These are phyloP conservation scores for Pseudozyma sp. DNA, from an alignment of 1,284 basidiomycete species.

Conservation along the genomic window DNA sequence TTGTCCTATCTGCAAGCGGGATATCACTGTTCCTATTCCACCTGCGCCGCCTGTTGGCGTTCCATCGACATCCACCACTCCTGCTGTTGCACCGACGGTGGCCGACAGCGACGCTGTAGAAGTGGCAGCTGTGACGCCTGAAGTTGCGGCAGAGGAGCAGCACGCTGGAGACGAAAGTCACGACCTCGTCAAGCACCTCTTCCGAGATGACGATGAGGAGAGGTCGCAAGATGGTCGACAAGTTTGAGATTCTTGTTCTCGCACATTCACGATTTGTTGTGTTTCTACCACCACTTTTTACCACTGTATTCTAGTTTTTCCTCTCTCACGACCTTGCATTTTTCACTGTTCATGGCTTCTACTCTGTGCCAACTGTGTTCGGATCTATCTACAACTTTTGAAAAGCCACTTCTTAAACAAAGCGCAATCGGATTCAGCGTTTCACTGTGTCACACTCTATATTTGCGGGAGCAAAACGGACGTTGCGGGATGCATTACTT, in stretches of 20 bases:
- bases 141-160: conserved; percentile 3
- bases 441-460: too few relatives aligned
- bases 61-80: not conserved
- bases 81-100: conserved; percentile 3
- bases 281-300: not conserved
- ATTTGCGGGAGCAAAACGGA: too few relatives aligned
- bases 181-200: conserved; percentile 30
- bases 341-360: too few relatives aligned
- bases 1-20: conserved; percentile 68
- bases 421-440: too few relatives aligned
- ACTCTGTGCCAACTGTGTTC: too few relatives aligned
- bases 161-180: conserved; percentile 14
- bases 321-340: too few relatives aligned
- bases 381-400: too few relatives aligned
- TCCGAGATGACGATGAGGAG: conserved; percentile 11
- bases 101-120: not conserved
- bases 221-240: conserved; percentile 22
- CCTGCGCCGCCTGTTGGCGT: conserved; percentile 39
- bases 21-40: conserved; percentile 59
- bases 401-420: too few relatives aligned
- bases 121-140: conserved; percentile 1
- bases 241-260: conserved; percentile 1
- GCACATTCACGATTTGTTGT: not conserved
- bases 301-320: too few relatives aligned
- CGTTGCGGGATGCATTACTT: too few relatives aligned